phyloP scores from a whole-genome alignment of 2,329 filamentous ascomycete genomes.

The Botrytis tulipae region DNA sequence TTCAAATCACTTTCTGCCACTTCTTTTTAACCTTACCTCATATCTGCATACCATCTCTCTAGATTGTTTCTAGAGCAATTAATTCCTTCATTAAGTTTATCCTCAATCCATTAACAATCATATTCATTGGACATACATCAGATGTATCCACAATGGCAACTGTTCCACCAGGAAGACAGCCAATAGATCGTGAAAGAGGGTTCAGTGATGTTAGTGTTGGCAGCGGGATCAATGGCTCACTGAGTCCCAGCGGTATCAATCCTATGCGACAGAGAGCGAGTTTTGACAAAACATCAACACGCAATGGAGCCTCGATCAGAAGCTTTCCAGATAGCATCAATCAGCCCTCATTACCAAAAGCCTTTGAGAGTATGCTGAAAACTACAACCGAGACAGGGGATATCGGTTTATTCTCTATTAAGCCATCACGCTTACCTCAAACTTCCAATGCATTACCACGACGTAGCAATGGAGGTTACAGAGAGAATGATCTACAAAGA shows the following conservation, averaged over 20 bases:
- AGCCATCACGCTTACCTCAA: constrained; percentile 40
- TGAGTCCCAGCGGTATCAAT: constrained; percentile 7
- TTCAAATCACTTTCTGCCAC: constrained; percentile 16
- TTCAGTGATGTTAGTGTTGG: constrained; percentile 1
- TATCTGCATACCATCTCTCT: constrained; percentile 16
- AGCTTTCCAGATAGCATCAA: constrained; percentile 41
- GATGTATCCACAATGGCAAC: constrained; percentile 32
- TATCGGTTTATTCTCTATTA: constrained; percentile 59
- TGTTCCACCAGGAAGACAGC: constrained; percentile 22
- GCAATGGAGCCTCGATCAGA: constrained; percentile 42
- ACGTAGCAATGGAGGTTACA: constrained; percentile 25
- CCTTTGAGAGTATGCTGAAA: constrained; percentile 63
- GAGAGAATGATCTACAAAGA: constrained; percentile 27
- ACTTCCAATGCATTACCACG: constrained; percentile 29
- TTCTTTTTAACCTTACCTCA: constrained; percentile 11
- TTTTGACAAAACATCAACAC: constrained; percentile 23
- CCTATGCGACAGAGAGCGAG: constrained; percentile 26
- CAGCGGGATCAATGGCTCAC: background rate
- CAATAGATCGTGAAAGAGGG: constrained; percentile 9
- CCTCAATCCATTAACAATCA: constrained; percentile 15
- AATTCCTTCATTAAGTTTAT: constrained; percentile 10
- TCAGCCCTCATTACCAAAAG: constrained; percentile 50
- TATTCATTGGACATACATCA: constrained; percentile 13
- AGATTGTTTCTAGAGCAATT: background rate
- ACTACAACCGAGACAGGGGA: constrained; percentile 66